These are phyloP conservation scores for Alternaria rosae DNA, from an alignment of 2,329 filamentous ascomycete species.

Conservation along the genomic window DNA sequence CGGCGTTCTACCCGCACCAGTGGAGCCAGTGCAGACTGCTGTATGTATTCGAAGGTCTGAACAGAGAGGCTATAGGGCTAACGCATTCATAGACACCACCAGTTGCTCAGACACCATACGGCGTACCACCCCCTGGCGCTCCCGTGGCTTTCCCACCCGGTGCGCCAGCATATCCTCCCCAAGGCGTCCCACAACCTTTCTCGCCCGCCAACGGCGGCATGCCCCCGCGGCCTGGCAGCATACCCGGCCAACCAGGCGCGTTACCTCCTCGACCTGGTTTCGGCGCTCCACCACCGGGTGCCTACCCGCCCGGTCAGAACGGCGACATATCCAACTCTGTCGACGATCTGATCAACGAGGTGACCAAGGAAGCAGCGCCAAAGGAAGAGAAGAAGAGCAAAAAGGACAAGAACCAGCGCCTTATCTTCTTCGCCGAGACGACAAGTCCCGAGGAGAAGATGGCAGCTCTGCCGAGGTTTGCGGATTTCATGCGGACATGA, in stretches of 20 bases:
- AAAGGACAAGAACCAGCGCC: constrained; percentile 67
- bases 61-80: constrained; percentile 5
- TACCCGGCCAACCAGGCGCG: constrained; percentile 34
- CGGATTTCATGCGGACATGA: constrained; percentile 46
- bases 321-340: constrained; percentile 52
- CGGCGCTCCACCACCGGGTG: constrained; percentile 28
- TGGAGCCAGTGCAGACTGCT: constrained; percentile 43
- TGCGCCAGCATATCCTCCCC: constrained; percentile 26
- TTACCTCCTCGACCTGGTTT: constrained; percentile 51
- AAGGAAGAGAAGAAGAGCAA: constrained; percentile 62
- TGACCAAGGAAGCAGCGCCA: constrained; percentile 53
- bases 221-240: constrained; percentile 40
- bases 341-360: constrained; percentile 61
- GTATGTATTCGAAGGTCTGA: constrained; percentile 9
- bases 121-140: constrained; percentile 27
- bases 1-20: constrained; percentile 41
- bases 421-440: constrained; percentile 83
- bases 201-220: constrained; percentile 35
- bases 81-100: constrained; percentile 29
- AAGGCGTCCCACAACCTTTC: constrained; percentile 32
- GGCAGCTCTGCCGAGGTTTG: constrained; percentile 79
- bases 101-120: constrained; percentile 28
- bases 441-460: constrained; percentile 89
- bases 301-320: constrained; percentile 21
- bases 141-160: constrained; percentile 33